A percentile compares a stretch with the other conserved stretches of the same genome.
These are phyloP conservation scores for Suillus subluteus DNA, from an alignment of 768 basidiomycete genomes.

Conservation along the genomic window DNA sequence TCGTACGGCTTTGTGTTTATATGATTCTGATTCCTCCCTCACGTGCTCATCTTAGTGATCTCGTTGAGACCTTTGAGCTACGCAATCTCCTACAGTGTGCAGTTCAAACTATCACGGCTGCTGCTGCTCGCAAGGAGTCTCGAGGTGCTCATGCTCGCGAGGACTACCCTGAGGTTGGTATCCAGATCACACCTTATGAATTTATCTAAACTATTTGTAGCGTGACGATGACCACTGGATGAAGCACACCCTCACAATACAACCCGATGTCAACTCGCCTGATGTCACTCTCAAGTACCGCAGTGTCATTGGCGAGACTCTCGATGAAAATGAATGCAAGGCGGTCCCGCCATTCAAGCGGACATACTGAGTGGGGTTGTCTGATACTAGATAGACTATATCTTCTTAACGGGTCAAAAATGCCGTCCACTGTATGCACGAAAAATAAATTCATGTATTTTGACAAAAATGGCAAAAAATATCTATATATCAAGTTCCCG, in stretches of 20 bases:
- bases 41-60: constrained; percentile 61
- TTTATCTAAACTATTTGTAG: constrained; percentile 37
- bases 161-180: constrained; percentile 88
- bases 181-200: background rate
- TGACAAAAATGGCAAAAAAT: constrained; percentile 1
- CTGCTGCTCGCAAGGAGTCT: constrained; percentile 93
- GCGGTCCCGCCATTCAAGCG: constrained; percentile 97
- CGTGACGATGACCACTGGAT: constrained; percentile 95
- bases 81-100: constrained; percentile 96
- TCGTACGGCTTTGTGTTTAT: constrained; percentile 60
- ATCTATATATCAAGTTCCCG: background rate
- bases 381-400: background rate
- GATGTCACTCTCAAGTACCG: constrained; percentile 92
- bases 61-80: constrained; percentile 96
- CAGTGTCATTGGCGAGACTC: constrained; percentile 78
- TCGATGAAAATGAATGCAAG: constrained; percentile 98
- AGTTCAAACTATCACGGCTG: constrained; percentile 92
- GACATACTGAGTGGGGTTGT: constrained; percentile 61
- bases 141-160: constrained; percentile 99
- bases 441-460: constrained; percentile 1
- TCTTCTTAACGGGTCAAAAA: background rate
- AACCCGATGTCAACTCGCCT: constrained; percentile 71
- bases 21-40: constrained; percentile 11
- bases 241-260: constrained; percentile 97
- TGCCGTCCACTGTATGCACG: background rate